Percentiles rank a stretch among this genome's conserved stretches.
phyloP scores from a whole-genome alignment of 345 rosid genomes.

The Citrus maxima region DNA sequence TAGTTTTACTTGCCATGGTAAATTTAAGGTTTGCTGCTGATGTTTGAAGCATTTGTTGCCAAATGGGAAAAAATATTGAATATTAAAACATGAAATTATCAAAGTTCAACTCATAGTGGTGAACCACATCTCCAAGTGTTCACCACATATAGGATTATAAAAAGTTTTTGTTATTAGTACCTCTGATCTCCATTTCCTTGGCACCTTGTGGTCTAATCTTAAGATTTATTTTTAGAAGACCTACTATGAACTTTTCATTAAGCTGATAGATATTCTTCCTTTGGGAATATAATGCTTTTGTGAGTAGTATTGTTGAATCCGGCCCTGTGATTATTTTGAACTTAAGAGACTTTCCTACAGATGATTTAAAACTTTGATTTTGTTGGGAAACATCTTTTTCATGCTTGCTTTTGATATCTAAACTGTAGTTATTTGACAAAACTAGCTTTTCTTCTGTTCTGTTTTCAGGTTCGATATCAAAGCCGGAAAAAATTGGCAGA shows the following conservation, averaged over 20 bases:
- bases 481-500: constrained; percentile 67
- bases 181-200: not conserved
- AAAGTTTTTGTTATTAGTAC: not conserved
- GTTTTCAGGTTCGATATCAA: constrained; percentile 55
- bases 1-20: not conserved
- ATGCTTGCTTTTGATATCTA: not conserved
- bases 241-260: not conserved
- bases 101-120: not conserved
- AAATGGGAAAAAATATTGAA: not conserved
- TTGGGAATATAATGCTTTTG: not conserved
- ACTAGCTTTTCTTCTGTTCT: not conserved
- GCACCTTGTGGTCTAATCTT: not conserved
- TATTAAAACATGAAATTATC: not conserved
- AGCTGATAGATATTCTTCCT: not conserved
- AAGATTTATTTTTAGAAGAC: not conserved
- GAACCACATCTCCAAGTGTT: not conserved
- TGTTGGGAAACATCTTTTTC: not conserved
- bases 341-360: not conserved
- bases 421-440: not conserved
- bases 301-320: not conserved
- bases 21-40: not conserved
- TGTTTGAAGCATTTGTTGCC: not conserved
- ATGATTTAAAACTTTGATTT: not conserved
- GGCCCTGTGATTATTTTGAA: not conserved
- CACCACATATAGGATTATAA: not conserved